phyloP scores from a whole-genome alignment of 139 green algal genomes.

The Haematococcus lacustris region DNA sequence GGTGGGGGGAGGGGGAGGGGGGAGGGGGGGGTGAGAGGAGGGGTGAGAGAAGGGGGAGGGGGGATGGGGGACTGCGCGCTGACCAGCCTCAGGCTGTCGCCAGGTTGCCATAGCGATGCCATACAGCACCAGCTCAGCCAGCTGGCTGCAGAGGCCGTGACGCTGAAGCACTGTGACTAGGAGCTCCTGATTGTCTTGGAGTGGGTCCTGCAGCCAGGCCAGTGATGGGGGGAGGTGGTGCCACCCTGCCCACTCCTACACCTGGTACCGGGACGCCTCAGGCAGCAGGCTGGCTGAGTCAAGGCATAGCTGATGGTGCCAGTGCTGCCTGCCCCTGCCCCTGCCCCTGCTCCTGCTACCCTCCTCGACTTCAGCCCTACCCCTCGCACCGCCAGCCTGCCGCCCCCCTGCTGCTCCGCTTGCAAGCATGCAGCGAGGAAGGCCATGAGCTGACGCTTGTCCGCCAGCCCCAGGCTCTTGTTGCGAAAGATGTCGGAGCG shows the following conservation, averaged over 20 bases:
- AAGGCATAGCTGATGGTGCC: not conserved
- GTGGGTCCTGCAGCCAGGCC: not conserved
- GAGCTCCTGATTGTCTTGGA: not conserved
- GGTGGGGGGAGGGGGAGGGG: no score
- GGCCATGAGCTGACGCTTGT: slow-evolving; percentile 74
- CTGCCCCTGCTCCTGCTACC: no score
- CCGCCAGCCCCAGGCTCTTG: slow-evolving; percentile 37
- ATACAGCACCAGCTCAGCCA: slow-evolving; percentile 55
- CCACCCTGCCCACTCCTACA: not conserved
- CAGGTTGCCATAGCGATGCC: slow-evolving; percentile 47
- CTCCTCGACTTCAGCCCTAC: not conserved
- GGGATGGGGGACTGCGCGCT: no score
- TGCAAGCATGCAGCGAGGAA: slow-evolving; percentile 56
- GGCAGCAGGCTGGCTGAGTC: not conserved
- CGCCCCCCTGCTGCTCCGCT: slow-evolving; percentile 15
- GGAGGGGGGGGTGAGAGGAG: no score
- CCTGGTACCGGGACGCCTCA: not conserved
- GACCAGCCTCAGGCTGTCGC: no score
- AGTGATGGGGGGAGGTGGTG: not conserved
- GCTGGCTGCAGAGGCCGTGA: slow-evolving; percentile 37
- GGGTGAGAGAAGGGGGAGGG: no score
- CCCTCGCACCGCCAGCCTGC: no score
- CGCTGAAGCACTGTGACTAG: not conserved
- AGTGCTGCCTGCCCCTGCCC: no score
- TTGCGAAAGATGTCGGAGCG: slow-evolving; percentile 76